Evolutionary conservation across 192 early-diverging fungal species (phyloP).

Genomic region (Coemansia sp.): DNA sequence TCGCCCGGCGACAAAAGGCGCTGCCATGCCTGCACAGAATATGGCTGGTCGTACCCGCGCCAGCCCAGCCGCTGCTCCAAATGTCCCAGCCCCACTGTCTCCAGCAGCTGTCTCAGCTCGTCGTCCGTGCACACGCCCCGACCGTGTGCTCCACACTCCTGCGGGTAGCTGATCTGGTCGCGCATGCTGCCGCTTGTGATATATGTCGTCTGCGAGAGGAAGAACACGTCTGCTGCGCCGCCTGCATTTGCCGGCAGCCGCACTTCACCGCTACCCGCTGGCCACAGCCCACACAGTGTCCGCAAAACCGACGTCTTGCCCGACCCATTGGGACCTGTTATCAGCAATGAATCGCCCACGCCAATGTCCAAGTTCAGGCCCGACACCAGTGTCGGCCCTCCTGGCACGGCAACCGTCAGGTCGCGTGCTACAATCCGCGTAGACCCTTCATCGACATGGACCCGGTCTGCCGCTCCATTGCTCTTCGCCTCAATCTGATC

Average conservation of each 20-base stretch:
- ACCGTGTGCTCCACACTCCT: constrained; percentile 11
- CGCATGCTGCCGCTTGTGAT: constrained; percentile 56
- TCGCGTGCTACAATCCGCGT: constrained; percentile 3
- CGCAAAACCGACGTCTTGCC: constrained; percentile 83
- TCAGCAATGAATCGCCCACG: constrained; percentile 54
- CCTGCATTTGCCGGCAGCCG: constrained; percentile 6
- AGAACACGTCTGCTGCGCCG: constrained; percentile 50
- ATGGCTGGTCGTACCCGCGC: constrained; percentile 20
- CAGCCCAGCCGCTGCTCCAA: not conserved
- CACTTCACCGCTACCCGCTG: constrained; percentile 49
- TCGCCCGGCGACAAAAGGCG: constrained; percentile 72
- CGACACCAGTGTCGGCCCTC: constrained; percentile 17
- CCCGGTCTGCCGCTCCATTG: not conserved
- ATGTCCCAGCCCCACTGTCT: constrained; percentile 20
- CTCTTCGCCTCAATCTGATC: constrained; percentile 19
- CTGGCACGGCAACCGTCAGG: constrained; percentile 28
- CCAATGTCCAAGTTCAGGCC: constrained; percentile 49
- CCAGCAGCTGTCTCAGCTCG: constrained; percentile 12
- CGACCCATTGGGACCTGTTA: constrained; percentile 72
- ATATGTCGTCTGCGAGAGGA: constrained; percentile 65
- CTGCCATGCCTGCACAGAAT: constrained; percentile 50
- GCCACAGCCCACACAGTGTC: constrained; percentile 72
- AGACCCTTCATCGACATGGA: not conserved
- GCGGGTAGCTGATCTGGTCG: constrained; percentile 62
- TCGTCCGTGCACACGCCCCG: constrained; percentile 23